Evolutionary conservation across 257 asterid genomes (phyloP).

Genomic region (Cordia subcordata): DNA sequence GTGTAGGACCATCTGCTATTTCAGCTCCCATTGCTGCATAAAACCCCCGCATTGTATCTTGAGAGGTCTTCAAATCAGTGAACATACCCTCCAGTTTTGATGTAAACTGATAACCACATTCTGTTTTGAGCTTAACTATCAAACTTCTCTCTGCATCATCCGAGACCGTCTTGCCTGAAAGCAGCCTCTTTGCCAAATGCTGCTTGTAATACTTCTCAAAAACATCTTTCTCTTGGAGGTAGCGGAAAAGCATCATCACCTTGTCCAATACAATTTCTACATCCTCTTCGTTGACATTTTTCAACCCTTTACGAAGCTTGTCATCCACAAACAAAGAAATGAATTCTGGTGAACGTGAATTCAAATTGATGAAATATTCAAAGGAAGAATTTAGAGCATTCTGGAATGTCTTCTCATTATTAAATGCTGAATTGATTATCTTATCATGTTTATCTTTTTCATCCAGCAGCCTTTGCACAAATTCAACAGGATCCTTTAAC

Average conservation of each 20-base stretch:
- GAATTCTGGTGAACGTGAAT: constrained; percentile 30
- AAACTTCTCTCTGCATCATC: constrained; percentile 31
- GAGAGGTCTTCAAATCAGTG: constrained; percentile 31
- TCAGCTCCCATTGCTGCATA: constrained; percentile 24
- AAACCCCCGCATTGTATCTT: constrained; percentile 32
- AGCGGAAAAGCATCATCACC: constrained; percentile 36
- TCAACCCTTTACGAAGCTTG: constrained; percentile 31
- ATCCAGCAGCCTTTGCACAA: constrained; percentile 67
- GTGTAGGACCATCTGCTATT: constrained; percentile 26
- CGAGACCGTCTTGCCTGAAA: constrained; percentile 26
- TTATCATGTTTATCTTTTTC: constrained; percentile 76
- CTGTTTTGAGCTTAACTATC: constrained; percentile 32
- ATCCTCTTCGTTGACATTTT: constrained; percentile 30
- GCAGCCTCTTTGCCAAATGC: constrained; percentile 33
- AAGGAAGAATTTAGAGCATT: constrained; percentile 30
- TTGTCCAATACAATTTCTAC: constrained; percentile 27
- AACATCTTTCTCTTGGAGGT: constrained; percentile 34
- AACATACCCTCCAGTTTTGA: constrained; percentile 35
- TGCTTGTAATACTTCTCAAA: constrained; percentile 36
- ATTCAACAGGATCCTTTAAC: constrained; percentile 79
- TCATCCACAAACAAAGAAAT: constrained; percentile 34
- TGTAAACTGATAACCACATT: constrained; percentile 35
- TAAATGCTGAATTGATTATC: constrained; percentile 31
- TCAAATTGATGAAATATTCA: constrained; percentile 31
- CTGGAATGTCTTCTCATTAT: constrained; percentile 29